phyloP scores from a whole-genome alignment of 148 eudicot species.

The Drosera capensis region DNA sequence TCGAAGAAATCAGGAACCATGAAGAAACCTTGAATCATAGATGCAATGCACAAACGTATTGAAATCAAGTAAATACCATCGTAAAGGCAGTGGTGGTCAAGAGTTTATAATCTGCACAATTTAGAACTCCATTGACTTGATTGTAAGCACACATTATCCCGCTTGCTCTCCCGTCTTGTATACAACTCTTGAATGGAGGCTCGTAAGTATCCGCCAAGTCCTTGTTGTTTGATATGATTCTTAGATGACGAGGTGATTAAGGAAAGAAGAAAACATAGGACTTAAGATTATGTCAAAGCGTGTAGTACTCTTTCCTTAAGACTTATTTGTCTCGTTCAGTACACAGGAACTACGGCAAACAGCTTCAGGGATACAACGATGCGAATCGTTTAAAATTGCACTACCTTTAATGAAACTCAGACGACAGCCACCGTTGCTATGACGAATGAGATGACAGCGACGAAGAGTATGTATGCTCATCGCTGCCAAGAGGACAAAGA shows the following conservation, averaged over 20 bases:
- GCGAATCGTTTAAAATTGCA: slow-evolving; percentile 35
- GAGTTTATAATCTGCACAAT: slow-evolving; percentile 67
- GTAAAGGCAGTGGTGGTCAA: slow-evolving; percentile 47
- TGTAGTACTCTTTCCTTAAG: too few species aligned
- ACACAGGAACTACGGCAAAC: slow-evolving; percentile 34
- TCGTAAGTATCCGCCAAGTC: slow-evolving; percentile 92
- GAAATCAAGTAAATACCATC: slow-evolving; percentile 65
- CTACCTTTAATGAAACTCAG: slow-evolving; percentile 31
- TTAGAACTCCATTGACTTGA: slow-evolving; percentile 72
- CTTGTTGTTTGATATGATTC: slow-evolving; percentile 35
- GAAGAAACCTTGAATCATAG: too few species aligned
- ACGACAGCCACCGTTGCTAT: background rate
- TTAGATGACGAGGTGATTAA: too few species aligned
- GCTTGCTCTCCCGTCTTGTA: slow-evolving; percentile 66
- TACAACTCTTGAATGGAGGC: slow-evolving; percentile 72
- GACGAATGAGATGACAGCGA: background rate
- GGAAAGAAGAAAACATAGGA: too few species aligned
- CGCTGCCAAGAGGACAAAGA: too few species aligned
- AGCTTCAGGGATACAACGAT: slow-evolving; percentile 18
- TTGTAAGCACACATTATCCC: slow-evolving; percentile 98
- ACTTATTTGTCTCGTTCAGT: too few species aligned
- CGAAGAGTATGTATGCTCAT: background rate
- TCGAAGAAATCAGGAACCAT: too few species aligned
- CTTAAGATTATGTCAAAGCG: too few species aligned
- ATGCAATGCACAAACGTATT: too few species aligned